Conservation (phyloP, 192 early-diverging fungal genomes). For the Coemansia aciculifera region DNA sequence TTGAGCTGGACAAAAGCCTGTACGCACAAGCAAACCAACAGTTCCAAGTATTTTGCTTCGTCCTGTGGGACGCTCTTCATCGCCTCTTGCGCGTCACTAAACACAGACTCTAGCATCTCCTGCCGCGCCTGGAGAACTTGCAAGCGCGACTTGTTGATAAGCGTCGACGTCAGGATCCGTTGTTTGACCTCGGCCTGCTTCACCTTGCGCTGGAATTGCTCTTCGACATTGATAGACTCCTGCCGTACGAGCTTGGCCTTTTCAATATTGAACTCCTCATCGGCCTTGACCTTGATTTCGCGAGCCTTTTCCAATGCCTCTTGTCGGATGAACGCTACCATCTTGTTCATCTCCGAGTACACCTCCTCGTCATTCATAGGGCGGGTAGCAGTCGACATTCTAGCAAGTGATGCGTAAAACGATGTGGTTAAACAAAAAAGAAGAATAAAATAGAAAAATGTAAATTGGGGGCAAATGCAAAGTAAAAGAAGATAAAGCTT, state of each 20-base stretch:
- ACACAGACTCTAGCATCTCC: constrained; percentile 79
- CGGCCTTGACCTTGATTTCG: constrained; percentile 99
- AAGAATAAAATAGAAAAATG: constrained; percentile 4
- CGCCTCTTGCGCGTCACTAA: constrained; percentile 65
- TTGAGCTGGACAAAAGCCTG: constrained; percentile 89
- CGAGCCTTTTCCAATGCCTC: constrained; percentile 97
- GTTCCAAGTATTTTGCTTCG: constrained; percentile 67
- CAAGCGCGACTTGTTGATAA: constrained; percentile 95
- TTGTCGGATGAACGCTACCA: constrained; percentile 99
- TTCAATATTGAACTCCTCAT: constrained; percentile 99
- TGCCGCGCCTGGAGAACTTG: constrained; percentile 86
- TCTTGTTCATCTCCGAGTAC: constrained; percentile 96
- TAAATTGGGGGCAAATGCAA: constrained; percentile 5
- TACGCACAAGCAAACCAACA: constrained; percentile 63
- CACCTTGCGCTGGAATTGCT: constrained; percentile 92
- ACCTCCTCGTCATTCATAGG: constrained; percentile 95
- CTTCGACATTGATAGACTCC: constrained; percentile 95
- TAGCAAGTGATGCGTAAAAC: neutral
- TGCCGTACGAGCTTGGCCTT: constrained; percentile 95
- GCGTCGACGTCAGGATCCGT: constrained; percentile 92
- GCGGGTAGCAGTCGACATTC: constrained; percentile 52
- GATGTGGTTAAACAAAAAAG: neutral
- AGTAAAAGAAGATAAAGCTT: constrained; percentile 4
- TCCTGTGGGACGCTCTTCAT: constrained; percentile 61
- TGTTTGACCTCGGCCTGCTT: constrained; percentile 97